Conservation (phyloP, 2,329 filamentous ascomycete species). For the Scedosporium dehoogii region DNA sequence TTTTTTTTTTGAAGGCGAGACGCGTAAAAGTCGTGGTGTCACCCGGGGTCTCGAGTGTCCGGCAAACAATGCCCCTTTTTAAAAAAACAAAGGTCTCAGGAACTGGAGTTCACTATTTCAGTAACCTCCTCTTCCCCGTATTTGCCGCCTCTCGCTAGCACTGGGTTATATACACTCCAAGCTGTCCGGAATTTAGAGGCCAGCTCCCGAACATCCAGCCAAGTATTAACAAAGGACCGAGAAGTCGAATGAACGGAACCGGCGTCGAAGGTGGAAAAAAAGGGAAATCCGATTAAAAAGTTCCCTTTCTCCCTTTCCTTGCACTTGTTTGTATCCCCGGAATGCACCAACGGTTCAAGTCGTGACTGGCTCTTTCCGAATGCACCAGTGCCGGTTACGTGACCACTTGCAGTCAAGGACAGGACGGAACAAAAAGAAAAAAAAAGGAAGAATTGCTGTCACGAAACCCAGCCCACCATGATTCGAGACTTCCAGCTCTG, state of each 20-base stretch:
- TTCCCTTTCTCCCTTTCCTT: too few species aligned
- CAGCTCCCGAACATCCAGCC: slow-evolving; percentile 1
- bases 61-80: not conserved
- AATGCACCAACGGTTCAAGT: not conserved
- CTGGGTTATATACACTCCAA: not conserved
- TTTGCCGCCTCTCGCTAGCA: not conserved
- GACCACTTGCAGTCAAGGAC: not conserved
- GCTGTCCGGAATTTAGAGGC: not conserved
- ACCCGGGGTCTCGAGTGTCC: too few species aligned
- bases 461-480: not conserved
- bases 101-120: not conserved
- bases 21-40: too few species aligned
- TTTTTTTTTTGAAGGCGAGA: too few species aligned
- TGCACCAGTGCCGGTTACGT: not conserved
- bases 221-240: not conserved
- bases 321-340: too few species aligned
- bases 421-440: not conserved
- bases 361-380: not conserved
- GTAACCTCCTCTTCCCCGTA: not conserved
- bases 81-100: not conserved
- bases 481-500: not conserved
- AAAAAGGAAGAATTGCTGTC: not conserved
- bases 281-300: not conserved
- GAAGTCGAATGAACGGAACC: not conserved
- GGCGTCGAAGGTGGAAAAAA: not conserved